phyloP scores from a whole-genome alignment of 176 grass and related monocot species.

The Dendrocalamus sinicus region DNA sequence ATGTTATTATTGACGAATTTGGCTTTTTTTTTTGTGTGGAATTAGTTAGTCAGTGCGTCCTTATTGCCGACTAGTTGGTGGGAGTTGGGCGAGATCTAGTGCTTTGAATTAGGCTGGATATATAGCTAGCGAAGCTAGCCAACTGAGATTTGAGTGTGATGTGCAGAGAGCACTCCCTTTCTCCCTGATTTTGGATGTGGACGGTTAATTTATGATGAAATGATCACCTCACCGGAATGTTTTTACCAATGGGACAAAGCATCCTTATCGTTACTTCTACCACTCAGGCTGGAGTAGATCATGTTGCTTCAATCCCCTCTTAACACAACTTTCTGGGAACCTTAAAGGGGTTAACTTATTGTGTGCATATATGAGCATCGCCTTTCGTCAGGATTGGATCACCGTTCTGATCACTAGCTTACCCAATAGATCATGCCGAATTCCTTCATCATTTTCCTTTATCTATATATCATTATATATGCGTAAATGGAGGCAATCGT shows the following conservation, averaged over 20 bases:
- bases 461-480: neutral
- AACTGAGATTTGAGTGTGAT: neutral
- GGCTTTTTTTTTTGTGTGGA: neutral
- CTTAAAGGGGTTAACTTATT: neutral
- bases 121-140: neutral
- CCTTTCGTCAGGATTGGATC: slow-evolving; percentile 35
- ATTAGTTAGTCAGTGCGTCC: neutral
- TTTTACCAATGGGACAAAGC: slow-evolving; percentile 1
- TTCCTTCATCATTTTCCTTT: neutral
- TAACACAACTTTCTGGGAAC: neutral
- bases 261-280: neutral
- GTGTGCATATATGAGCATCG: neutral
- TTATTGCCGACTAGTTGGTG: neutral
- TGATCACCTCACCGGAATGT: neutral
- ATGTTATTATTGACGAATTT: neutral
- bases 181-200: neutral
- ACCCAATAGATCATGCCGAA: neutral
- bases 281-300: neutral
- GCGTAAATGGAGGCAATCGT: neutral
- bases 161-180: neutral
- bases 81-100: neutral
- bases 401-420: neutral
- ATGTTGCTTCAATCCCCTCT: neutral
- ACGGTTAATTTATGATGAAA: neutral
- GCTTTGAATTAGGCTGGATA: neutral